Evolutionary conservation across 2,329 filamentous ascomycete species (phyloP), one percentile per base, ranked within the genome.

Genomic region (Hymenoscyphus scutula): DNA sequence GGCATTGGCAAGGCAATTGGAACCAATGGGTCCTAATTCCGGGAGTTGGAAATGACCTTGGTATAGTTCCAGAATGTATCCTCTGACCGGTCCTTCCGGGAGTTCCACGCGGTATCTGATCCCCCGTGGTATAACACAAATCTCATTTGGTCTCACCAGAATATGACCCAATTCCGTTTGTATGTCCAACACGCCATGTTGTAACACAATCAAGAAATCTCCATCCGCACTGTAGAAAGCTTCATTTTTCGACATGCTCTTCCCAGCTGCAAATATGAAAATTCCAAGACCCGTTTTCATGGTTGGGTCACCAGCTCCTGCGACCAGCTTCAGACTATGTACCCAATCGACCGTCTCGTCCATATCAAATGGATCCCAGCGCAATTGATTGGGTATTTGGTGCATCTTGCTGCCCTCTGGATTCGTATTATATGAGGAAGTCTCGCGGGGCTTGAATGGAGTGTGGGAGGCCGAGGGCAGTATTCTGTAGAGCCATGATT

Each of bases 211-310:
- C 61, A 93, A 76, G 69, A 91, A 84, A 73, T 94, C 90, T 13
- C 90, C 90, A 72, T 94, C 90, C 0, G 91, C 89, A 3, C 89
- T 93, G 80, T 94, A 96, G 74, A 93, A 96, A 0, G 91, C 91
- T 57, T 88, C 81, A 45, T 84, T 83, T n/a, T 81, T 77, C 56
- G 81, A 80, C 92, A 97, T 96, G 72, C 88, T 86, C 74, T 84
- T 88, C 23, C 90, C 90, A 0, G 89, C 90, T 1, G 89, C 88
- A 72, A 91, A 96, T 62, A 95, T 85, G 75, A 90, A 88, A 64
- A 95, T 92, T 25, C 90, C 92, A 51, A 96, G 70, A 0, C 92
- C 92, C 19, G 84, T 80, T 77, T 96, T 96, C 74, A 89, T 82
- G 0, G 88, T 89, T 0, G 91, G 87, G 69, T 95, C 89, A 17